Evolutionary conservation across 495 filamentous ascomycete species (phyloP), one percentile per base, ranked within the genome.

Genomic region (Podospora didyma): DNA sequence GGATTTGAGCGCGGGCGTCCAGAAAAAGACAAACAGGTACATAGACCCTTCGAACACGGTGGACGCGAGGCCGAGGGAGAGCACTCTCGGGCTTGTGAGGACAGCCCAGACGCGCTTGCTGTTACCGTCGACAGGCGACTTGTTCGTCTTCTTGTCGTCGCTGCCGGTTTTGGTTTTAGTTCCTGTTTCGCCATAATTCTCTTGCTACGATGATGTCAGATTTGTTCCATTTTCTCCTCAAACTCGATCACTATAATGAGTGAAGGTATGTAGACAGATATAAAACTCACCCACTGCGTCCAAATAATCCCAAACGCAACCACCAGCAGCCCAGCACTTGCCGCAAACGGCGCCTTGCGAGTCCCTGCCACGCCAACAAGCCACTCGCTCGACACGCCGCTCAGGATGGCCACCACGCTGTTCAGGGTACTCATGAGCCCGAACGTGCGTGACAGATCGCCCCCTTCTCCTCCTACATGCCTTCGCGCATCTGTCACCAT

Each of bases 1-100:
- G 1, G 75, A 67, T 28, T 73, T 71, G 7, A 84, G 69, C 12
- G 74, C 71, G 3, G 81, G 79, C 10, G 76, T 69, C 76, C 79
- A 81, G 64, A 82, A 79, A 69, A 83, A 82, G 34, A 83, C 77
- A 53, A 80, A 84, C 16, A 83, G 73, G 62, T 82, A 83, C 78
- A 83, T 82, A 3, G 79, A 80, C 7, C 79, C 78, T 57, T 85
- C 79, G 60, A 82, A 82, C 60, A 77, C 70, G 45, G 76, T 78
- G 2, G 79, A 78, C 11, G 75, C 72, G 22, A 81, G 61, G 5
- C 68, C 72, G 16, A 84, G 71, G 2, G 74, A 65, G 21, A 77
- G 56, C 7, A 81, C 67, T 20, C 68, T 66, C n/a, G 74, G 75
- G 54, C 72, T 65, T 49, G 56, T 62, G 28, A 71, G 46, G 22